These are phyloP conservation scores for Exserohilum turcica DNA, from an alignment of 2,329 filamentous ascomycete genomes.

Conservation along the genomic window DNA sequence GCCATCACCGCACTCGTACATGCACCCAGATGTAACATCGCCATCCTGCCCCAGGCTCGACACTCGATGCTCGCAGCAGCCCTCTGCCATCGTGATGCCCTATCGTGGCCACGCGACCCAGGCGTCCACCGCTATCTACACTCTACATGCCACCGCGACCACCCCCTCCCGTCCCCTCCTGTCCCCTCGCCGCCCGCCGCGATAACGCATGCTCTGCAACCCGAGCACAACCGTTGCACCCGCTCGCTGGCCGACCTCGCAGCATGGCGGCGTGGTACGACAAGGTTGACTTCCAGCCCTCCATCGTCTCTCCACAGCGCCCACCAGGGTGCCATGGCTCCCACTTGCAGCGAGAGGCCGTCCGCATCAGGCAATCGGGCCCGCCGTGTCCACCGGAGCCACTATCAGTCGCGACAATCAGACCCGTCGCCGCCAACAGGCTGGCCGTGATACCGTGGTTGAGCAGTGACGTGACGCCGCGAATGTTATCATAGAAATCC, in stretches of 20 bases:
- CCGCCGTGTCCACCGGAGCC: no score
- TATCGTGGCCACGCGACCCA: not conserved
- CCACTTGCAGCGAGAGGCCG: conserved; percentile 11
- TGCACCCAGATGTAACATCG: conserved; percentile 7
- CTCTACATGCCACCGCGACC: not conserved
- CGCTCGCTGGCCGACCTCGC: conserved; percentile 10
- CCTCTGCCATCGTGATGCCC: not conserved
- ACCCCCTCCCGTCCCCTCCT: not conserved
- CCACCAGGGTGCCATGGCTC: conserved; percentile 8
- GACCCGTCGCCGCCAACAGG: conserved; percentile 25
- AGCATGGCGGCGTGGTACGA: conserved; percentile 39
- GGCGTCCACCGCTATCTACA: conserved; percentile 8
- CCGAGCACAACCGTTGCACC: conserved; percentile 23
- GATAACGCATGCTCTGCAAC: conserved; percentile 29
- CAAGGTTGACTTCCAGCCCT: conserved; percentile 34
- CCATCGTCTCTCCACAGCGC: conserved; percentile 29
- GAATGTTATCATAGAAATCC: conserved; percentile 24
- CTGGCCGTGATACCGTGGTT: conserved; percentile 17
- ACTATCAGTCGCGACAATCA: conserved; percentile 32
- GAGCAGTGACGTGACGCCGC: conserved; percentile 29
- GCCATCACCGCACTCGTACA: not conserved
- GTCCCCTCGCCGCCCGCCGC: not conserved
- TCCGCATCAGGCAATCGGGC: conserved; percentile 26
- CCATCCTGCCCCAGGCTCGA: not conserved
- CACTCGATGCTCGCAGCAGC: no score